A percentile compares a stretch with the other conserved stretches of the same genome.
Conservation (phyloP, 495 filamentous ascomycete genomes). For the Penicillium ochrochloron region DNA sequence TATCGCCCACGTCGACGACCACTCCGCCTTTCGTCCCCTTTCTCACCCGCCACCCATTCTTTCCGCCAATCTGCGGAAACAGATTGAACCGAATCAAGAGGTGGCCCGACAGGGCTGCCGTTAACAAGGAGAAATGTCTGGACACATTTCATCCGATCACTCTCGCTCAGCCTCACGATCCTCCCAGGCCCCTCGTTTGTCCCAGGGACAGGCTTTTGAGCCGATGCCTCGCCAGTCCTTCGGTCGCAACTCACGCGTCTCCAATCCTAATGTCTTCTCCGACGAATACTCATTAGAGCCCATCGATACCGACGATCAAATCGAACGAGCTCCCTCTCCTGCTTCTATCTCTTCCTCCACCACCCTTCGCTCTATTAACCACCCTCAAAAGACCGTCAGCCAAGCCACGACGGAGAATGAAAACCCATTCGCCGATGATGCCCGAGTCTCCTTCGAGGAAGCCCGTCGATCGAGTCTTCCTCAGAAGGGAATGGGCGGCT, state of each 20-base stretch:
- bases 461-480: constrained; percentile 46
- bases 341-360: constrained; percentile 44
- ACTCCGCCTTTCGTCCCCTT: constrained; percentile 2
- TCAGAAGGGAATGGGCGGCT: constrained; percentile 42
- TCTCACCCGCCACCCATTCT: constrained; percentile 16
- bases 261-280: constrained; percentile 57
- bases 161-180: constrained; percentile 48
- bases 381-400: constrained; percentile 31
- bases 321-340: constrained; percentile 39
- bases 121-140: constrained; percentile 48
- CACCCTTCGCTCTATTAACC: constrained; percentile 39
- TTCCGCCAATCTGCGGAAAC: constrained; percentile 20
- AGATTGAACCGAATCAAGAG: constrained; percentile 40
- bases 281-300: constrained; percentile 57
- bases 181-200: constrained; percentile 38
- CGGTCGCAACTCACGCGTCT: constrained; percentile 43
- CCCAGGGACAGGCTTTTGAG: constrained; percentile 35
- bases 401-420: constrained; percentile 38
- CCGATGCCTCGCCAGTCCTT: constrained; percentile 43
- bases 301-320: constrained; percentile 43
- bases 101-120: constrained; percentile 52
- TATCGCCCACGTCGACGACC: neutral
- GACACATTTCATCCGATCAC: constrained; percentile 48
- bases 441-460: constrained; percentile 44
- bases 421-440: constrained; percentile 51